Evolutionary conservation across 2,329 filamentous ascomycete species (phyloP).

Genomic region (Fulvia fulva): DNA sequence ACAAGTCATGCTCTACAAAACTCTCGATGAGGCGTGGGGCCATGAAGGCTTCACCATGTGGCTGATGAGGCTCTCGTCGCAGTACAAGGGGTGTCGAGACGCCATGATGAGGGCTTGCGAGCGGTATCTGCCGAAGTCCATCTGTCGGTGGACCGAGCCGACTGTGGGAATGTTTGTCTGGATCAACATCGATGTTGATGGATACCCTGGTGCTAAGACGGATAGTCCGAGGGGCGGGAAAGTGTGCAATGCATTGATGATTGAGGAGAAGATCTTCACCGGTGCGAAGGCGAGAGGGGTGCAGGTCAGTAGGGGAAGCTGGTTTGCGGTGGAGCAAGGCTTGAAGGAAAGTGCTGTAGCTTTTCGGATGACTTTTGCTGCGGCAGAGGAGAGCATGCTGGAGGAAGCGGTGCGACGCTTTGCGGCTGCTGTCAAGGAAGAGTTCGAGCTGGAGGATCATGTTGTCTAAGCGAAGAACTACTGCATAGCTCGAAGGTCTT

Average conservation of each 20-base stretch:
- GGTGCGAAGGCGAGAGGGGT: slow-evolving; percentile 71
- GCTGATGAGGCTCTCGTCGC: slow-evolving; percentile 74
- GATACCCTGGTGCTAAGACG: slow-evolving; percentile 57
- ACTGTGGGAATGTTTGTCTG: slow-evolving; percentile 93
- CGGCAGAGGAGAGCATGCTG: slow-evolving; percentile 58
- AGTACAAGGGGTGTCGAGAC: slow-evolving; percentile 78
- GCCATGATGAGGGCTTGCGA: slow-evolving; percentile 76
- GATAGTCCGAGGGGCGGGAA: slow-evolving; percentile 51
- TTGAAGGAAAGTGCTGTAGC: slow-evolving; percentile 61
- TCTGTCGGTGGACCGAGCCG: slow-evolving; percentile 76
- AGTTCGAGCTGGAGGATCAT: slow-evolving; percentile 46
- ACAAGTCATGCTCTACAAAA: slow-evolving; percentile 79
- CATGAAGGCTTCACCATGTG: slow-evolving; percentile 85
- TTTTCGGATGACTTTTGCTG: slow-evolving; percentile 86
- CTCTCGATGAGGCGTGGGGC: slow-evolving; percentile 92
- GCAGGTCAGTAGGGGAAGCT: slow-evolving; percentile 77
- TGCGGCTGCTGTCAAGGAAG: slow-evolving; percentile 64
- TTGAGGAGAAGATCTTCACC: slow-evolving; percentile 86
- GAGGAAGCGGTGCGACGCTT: slow-evolving; percentile 57
- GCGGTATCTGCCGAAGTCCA: slow-evolving; percentile 65
- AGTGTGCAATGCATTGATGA: not conserved
- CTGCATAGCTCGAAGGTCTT: no score
- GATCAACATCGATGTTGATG: slow-evolving; percentile 63
- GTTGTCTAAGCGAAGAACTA: not conserved
- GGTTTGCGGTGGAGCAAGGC: slow-evolving; percentile 75